Base-by-base conservation (phyloP, 2,329 filamentous ascomycete genomes). In the Penicillium sp. region DNA sequence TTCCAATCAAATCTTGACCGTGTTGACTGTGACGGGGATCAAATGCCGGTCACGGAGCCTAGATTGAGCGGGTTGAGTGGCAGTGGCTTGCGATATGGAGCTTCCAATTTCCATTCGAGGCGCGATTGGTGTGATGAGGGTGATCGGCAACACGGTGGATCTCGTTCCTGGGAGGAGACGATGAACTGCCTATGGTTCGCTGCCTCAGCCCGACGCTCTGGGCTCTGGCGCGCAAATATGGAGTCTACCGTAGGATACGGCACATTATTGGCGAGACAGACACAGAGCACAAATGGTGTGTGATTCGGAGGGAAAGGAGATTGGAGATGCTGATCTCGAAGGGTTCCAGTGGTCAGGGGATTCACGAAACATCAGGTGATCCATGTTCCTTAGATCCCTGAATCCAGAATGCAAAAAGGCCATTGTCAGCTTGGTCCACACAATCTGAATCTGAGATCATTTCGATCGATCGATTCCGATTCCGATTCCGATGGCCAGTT, bases 391-490 rank as follows among this genome's bases (percentile, higher is more conserved):
- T 20, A 20, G 7, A 34, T 14, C 14, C 6, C 8, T 2, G 39
- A 41, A 42, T 39, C 44, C 38, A 32, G 44, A 26, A 42, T 29
- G 40, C 28, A 9, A 16, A 37, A 24, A 13, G 14, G 31, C 16
- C 14, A 9, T 20, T 20, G 8, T n/a, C n/a, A n/a, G n/a, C n/a
- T n/a, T n/a, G n/a, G n/a, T n/a, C n/a, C n/a, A n/a, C n/a, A n/a
- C n/a, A n/a, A n/a, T n/a, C n/a, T n/a, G 14, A 34, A 34, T 18
- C 31, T 34, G 0, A 5, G 31, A 16, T 18, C 1, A 18, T 1
- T 34, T 18, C 40, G 51, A 58, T 58, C 55, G 54, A 58, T 58
- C 54, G 55, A 55, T 51, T 43, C 20, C 34, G 45, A 46, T 44
- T 31, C 24, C n/a, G 36, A 54, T 52, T n/a, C n/a, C n/a, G n/a